These are phyloP conservation scores for Diaporthe sp. DNA, from an alignment of 2,329 filamentous ascomycete genomes.

Conservation along the genomic window DNA sequence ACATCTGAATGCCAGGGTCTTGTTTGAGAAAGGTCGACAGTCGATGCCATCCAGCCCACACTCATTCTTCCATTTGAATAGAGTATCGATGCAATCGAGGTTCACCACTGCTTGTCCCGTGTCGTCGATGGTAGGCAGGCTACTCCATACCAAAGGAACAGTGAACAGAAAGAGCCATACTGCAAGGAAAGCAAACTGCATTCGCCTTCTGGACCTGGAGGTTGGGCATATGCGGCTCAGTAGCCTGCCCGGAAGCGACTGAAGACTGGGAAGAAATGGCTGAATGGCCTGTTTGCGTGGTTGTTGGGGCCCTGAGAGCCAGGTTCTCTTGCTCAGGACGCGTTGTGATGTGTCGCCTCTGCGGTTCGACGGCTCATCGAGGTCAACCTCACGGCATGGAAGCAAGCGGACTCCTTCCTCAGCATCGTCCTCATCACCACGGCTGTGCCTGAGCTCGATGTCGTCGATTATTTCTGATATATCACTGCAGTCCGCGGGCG, in stretches of 20 bases:
- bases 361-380: not conserved
- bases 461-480: not conserved
- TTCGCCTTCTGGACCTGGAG: not conserved
- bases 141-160: not conserved
- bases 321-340: too few species aligned
- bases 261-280: not conserved
- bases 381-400: not conserved
- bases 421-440: not conserved
- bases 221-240: conserved; percentile 1
- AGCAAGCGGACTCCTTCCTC: not conserved
- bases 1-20: conserved; percentile 68
- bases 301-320: not conserved
- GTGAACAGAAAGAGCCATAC: not conserved
- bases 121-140: not conserved
- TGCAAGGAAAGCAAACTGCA: not conserved
- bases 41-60: conserved; percentile 71
- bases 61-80: conserved; percentile 67
- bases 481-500: not conserved
- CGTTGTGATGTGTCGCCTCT: not conserved
- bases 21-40: conserved; percentile 71
- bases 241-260: not conserved
- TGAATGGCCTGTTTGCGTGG: not conserved
- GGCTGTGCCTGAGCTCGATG: not conserved
- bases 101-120: conserved; percentile 43
- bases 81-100: conserved; percentile 65